Base-by-base conservation (phyloP, 768 basidiomycete genomes). In the Cystobasidium tubakii region DNA sequence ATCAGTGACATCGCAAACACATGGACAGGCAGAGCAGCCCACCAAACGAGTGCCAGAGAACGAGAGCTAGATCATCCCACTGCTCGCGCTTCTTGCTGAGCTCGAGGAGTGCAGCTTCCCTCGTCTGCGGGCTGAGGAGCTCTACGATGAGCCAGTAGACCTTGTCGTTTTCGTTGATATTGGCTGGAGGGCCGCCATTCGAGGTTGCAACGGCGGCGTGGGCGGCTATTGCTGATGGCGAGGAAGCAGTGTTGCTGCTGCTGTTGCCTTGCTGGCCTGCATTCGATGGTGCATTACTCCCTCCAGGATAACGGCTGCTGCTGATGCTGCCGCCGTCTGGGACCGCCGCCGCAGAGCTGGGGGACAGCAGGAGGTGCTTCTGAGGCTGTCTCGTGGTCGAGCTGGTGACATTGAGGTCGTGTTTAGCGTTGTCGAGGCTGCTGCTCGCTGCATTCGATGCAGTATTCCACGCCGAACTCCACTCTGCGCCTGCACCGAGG, bases 31-130 rank as follows among this genome's bases (percentile, higher is more conserved):
- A 27, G 29, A n/a, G 25, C n/a, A 43, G 81, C 84, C 73, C 77
- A 95, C 95, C 95, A 79, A 97, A 99, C 1, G 93, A 93, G 79
- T 98, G 94, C 96, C 96, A 99, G 7, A 99, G 85, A 29, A 99
- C 91, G 53, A 98, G 86, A 1, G 96, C 96, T 57, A 99, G 87
- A 82, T 99, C 94, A 80, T 99, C 96, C 80, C 95, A 98, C 82
- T 98, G 94, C 83, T 98, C 96, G 76, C 96, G 85, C 84, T 97
- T 98, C 86, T 99, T 98, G 83, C 92, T 95, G 79, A 99, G 84
- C 83, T 99, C 96, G 67, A 98, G 85, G 62, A 99, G 84, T 1
- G 96, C 95, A 1, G 85, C 85, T 80, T 99, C 96, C 75, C 95
- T 86, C n/a, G 89, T 87, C 70, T 84, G 86, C 0, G 82, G 82